Base-by-base conservation (phyloP, 1,284 basidiomycete species). In the Meira miltonrushii region DNA sequence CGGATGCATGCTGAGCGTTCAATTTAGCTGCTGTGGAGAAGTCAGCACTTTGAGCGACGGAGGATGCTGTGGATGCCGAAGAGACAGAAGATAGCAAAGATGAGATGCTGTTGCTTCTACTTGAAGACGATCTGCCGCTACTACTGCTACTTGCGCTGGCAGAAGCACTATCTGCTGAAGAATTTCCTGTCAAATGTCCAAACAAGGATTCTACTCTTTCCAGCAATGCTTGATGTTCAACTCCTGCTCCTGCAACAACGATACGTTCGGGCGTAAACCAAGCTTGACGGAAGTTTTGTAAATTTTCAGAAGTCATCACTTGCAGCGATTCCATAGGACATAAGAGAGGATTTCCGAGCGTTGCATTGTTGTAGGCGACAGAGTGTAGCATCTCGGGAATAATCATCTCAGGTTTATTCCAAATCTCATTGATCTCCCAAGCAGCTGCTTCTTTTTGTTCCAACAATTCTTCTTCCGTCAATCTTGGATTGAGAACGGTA, bases 241-340 rank as follows among this genome's bases (percentile, higher is more conserved):
- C 89, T 10, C 94, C 94, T 2, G 89, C 88, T 21, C 92, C 93
- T 1, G 94, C 92, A 50, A 97, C 83, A 50, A 97, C 92, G 84
- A 97, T 93, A 54, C 90, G 82, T 73, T 96, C 92, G 0, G 94
- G 92, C 51, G 85, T 83, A 79, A 92, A 96, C 92, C 92, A 96
- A 46, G 87, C 85, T 58, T 82, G 80, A 82, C 90, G 86, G 69
- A 84, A 89, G 15, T 83, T 80, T 59, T 85, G 83, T 66, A 97
- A 81, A 33, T 85, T 82, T 47, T 83, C 79, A 46, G 83, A 83
- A 64, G 88, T 86, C 59, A 97, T 86, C 56, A 82, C 72, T 59
- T 86, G 82, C 70, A 96, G 84, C 55, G 88, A 86, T 44, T 92
- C 87, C 67, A 90, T 87, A 1, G 91, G 90, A 75, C 92, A 95